A percentile compares a stretch with the other conserved stretches of the same genome.
phyloP scores from a whole-genome alignment of 768 basidiomycete genomes.

The Panaeolus papilionaceus region DNA sequence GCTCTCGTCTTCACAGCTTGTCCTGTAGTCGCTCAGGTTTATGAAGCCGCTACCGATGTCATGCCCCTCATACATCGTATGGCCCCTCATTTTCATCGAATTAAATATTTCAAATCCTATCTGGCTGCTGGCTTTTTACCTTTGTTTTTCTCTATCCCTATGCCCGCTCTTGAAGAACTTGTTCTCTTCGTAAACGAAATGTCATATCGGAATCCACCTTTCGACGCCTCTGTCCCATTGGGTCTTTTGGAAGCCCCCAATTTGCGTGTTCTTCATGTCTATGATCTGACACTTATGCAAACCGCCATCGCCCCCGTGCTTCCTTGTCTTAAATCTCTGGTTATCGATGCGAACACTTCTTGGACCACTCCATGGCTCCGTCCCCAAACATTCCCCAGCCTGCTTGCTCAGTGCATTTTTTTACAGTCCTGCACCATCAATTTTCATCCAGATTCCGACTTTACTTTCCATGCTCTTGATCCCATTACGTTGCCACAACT shows the following conservation, averaged over 20 bases:
- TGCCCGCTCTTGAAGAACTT: conserved; percentile 25
- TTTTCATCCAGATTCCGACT: conserved; percentile 26
- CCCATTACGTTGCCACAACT: conserved; percentile 26
- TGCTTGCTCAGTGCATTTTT: conserved; percentile 25
- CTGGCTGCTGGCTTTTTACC: conserved; percentile 24
- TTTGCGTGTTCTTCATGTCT: conserved; percentile 24
- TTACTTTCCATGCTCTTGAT: conserved; percentile 15
- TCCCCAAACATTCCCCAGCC: conserved; percentile 20
- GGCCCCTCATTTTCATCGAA: conserved; percentile 24
- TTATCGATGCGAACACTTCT: conserved; percentile 20
- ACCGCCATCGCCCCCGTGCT: conserved; percentile 18
- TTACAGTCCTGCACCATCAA: conserved; percentile 26
- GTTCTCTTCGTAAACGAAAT: conserved; percentile 24
- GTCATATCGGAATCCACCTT: not conserved
- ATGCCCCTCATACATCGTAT: conserved; percentile 22
- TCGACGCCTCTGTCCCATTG: conserved; percentile 14
- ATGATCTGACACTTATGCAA: conserved; percentile 29
- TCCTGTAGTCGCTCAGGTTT: conserved; percentile 1
- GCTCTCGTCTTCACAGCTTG: conserved; percentile 27
- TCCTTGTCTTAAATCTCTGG: conserved; percentile 18
- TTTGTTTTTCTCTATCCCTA: conserved; percentile 21
- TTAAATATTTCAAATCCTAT: conserved; percentile 23
- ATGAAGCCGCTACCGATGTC: conserved; percentile 14
- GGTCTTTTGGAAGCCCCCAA: conserved; percentile 24
- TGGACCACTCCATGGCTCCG: conserved; percentile 26